Percentiles rank a stretch among this genome's conserved stretches.
phyloP scores from a whole-genome alignment of 2,329 filamentous ascomycete genomes.

The Berkeleyomyces rouxiae region DNA sequence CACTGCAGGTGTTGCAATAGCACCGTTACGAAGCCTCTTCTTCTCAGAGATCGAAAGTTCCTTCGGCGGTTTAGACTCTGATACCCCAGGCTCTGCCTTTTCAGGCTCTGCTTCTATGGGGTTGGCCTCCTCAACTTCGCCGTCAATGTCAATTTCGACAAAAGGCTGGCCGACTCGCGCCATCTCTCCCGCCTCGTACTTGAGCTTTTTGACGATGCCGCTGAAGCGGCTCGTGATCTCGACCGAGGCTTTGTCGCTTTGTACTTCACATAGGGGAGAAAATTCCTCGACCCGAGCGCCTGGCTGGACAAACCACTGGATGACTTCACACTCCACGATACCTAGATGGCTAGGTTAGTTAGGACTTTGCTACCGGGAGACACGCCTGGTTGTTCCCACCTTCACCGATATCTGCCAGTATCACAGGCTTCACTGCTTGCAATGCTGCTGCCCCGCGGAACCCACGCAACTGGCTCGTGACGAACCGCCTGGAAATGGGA shows the following conservation, averaged over 20 bases:
- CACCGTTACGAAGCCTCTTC: constrained; percentile 45
- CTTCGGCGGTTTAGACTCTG: constrained; percentile 21
- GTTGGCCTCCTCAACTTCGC: constrained; percentile 32
- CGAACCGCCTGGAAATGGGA: not conserved
- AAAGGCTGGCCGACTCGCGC: constrained; percentile 88
- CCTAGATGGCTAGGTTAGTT: constrained; percentile 33
- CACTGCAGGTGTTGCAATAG: constrained; percentile 80
- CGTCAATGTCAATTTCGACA: constrained; percentile 86
- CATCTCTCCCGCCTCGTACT: constrained; percentile 94
- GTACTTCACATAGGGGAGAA: constrained; percentile 92
- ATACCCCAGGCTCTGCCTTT: constrained; percentile 2
- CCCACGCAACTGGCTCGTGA: not conserved
- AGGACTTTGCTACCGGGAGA: not conserved
- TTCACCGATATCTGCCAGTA: constrained; percentile 76
- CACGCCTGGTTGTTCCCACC: constrained; percentile 30
- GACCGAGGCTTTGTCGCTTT: constrained; percentile 83
- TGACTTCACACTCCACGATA: constrained; percentile 96
- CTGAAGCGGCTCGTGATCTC: constrained; percentile 94
- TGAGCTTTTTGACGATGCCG: constrained; percentile 86
- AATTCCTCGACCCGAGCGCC: constrained; percentile 94
- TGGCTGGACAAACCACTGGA: constrained; percentile 98
- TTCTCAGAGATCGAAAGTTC: constrained; percentile 5
- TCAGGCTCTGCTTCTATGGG: constrained; percentile 1
- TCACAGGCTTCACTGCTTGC: constrained; percentile 55
- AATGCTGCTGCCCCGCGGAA: constrained; percentile 22